Evolutionary conservation across 495 filamentous ascomycete genomes (phyloP).

Genomic region (Pseudoneurospora amorphoporcata): DNA sequence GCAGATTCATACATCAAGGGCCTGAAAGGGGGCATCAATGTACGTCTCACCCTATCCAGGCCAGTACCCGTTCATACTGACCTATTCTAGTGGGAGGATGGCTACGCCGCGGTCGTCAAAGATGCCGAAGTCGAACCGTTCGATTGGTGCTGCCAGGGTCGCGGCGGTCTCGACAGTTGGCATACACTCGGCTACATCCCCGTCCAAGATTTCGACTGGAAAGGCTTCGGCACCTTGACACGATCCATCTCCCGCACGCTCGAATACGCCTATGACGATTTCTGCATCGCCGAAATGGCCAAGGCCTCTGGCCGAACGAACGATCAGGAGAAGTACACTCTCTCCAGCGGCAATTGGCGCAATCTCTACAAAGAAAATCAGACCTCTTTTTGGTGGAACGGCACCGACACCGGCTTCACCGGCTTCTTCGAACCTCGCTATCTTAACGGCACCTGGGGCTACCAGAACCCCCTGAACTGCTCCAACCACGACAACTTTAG

Average conservation of each 20-base stretch:
- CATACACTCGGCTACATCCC: slow-evolving; percentile 60
- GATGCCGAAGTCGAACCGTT: slow-evolving; percentile 65
- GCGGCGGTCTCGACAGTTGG: slow-evolving; percentile 59
- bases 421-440: slow-evolving; percentile 63
- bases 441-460: slow-evolving; percentile 57
- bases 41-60: slow-evolving; percentile 11
- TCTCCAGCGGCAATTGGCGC: slow-evolving; percentile 54
- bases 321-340: slow-evolving; percentile 52
- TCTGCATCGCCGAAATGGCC: slow-evolving; percentile 57
- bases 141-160: slow-evolving; percentile 62
- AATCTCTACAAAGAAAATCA: slow-evolving; percentile 58
- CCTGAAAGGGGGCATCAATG: slow-evolving; percentile 49
- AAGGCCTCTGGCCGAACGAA: slow-evolving; percentile 38
- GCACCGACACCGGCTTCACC: slow-evolving; percentile 48
- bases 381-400: slow-evolving; percentile 45
- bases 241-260: slow-evolving; percentile 61
- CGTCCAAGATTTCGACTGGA: slow-evolving; percentile 55
- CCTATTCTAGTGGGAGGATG: slow-evolving; percentile 46
- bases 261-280: slow-evolving; percentile 74
- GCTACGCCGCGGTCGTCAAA: slow-evolving; percentile 61
- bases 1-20: slow-evolving; percentile 64
- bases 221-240: slow-evolving; percentile 59
- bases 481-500: slow-evolving; percentile 40
- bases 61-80: background rate
- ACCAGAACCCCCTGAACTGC: slow-evolving; percentile 60